Conservation (phyloP, 352 stramenopile genomes). For the Phytophthora sansomeana region DNA sequence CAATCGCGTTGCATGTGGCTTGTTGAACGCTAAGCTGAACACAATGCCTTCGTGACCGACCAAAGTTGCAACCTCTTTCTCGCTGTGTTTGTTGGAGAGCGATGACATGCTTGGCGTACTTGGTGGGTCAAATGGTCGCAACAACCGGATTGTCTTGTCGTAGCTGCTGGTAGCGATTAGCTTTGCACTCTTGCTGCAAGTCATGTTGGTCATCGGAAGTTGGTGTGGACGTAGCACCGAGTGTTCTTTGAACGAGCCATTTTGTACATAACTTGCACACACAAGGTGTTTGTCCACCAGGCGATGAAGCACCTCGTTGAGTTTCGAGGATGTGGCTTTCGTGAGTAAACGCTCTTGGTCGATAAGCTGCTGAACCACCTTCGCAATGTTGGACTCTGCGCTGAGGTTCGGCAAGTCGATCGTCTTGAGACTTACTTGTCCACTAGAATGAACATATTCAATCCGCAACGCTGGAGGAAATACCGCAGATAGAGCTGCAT, state of each 20-base stretch:
- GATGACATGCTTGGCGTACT: neutral
- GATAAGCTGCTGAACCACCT: conserved; percentile 58
- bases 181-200: conserved; percentile 68
- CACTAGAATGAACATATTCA: conserved; percentile 62
- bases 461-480: conserved; percentile 74
- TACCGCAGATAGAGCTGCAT: conserved; percentile 85
- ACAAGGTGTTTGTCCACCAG: conserved; percentile 77
- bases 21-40: conserved; percentile 74
- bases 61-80: conserved; percentile 46
- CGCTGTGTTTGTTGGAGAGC: conserved; percentile 18
- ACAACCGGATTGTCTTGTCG: conserved; percentile 75
- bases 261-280: conserved; percentile 33
- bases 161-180: conserved; percentile 78
- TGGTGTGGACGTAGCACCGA: conserved; percentile 62
- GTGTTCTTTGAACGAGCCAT: conserved; percentile 40
- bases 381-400: conserved; percentile 71
- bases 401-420: conserved; percentile 75
- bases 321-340: conserved; percentile 44
- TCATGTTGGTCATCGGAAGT: conserved; percentile 77
- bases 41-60: conserved; percentile 71
- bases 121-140: conserved; percentile 39
- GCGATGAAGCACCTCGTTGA: conserved; percentile 69
- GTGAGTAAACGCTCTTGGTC: conserved; percentile 70
- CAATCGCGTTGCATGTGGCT: conserved; percentile 52
- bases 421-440: conserved; percentile 56